Conservation (phyloP, 768 basidiomycete species). For the Auricularia cornea region DNA sequence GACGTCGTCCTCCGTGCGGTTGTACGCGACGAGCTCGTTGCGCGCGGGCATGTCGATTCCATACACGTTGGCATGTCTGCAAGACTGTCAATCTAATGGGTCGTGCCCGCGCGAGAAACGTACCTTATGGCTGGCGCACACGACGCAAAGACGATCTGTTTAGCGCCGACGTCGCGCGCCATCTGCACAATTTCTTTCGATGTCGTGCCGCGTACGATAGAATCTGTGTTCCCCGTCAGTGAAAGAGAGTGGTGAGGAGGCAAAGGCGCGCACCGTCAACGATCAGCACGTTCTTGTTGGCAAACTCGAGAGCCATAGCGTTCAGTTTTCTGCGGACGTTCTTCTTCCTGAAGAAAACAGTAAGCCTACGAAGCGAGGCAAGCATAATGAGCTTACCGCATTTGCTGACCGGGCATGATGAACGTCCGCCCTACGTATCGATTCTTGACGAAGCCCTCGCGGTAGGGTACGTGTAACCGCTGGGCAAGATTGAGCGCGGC, state of each 20-base stretch:
- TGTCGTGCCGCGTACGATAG: slow-evolving; percentile 96
- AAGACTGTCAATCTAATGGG: slow-evolving; percentile 17
- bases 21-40: slow-evolving; percentile 84
- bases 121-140: slow-evolving; percentile 95
- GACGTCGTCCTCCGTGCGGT: slow-evolving; percentile 61
- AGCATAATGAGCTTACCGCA: slow-evolving; percentile 46
- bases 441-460: slow-evolving; percentile 98
- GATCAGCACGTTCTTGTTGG: slow-evolving; percentile 82
- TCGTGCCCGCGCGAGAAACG: no score
- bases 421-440: slow-evolving; percentile 97
- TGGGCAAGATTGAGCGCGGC: slow-evolving; percentile 95
- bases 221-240: slow-evolving; percentile 47
- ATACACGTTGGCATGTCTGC: slow-evolving; percentile 82
- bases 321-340: slow-evolving; percentile 94
- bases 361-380: not conserved
- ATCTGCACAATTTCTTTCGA: slow-evolving; percentile 98
- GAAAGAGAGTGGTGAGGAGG: not conserved
- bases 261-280: slow-evolving; percentile 68
- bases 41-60: slow-evolving; percentile 99
- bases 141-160: slow-evolving; percentile 90
- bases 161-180: slow-evolving; percentile 98
- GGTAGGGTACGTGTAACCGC: slow-evolving; percentile 78
- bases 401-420: slow-evolving; percentile 98
- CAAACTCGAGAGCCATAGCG: slow-evolving; percentile 97
- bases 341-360: slow-evolving; percentile 52